A percentile compares a stretch with the other conserved stretches of the same genome.
Conservation (phyloP, 345 rosid genomes). For the Pseudoturritis turrita region DNA sequence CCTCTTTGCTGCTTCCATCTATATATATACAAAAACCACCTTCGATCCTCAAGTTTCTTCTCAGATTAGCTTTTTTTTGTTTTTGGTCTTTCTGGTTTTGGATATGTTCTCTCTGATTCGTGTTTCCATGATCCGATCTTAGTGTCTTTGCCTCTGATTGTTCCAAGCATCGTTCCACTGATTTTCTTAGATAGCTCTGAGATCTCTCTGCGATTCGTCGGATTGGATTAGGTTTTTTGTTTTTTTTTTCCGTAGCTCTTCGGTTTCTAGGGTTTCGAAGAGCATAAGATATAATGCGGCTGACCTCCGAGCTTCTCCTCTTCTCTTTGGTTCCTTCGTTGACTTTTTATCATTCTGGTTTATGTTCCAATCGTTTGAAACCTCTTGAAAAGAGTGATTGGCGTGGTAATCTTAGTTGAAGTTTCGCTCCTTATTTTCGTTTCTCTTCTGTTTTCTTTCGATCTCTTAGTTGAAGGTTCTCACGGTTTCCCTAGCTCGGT, state of each 20-base stretch:
- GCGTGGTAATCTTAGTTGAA: conserved; percentile 98
- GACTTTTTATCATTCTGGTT: conserved; percentile 50
- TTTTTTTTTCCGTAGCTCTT: background rate
- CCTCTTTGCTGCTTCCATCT: background rate
- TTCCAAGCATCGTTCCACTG: background rate
- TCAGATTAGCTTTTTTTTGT: background rate
- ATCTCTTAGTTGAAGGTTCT: background rate
- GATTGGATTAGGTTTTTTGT: conserved; percentile 16
- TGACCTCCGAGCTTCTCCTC: conserved; percentile 40
- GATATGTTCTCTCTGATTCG: background rate
- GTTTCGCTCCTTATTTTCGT: background rate
- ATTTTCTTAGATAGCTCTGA: background rate
- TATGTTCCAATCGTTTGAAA: conserved; percentile 79
- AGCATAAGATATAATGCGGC: conserved; percentile 71
- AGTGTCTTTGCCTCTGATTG: background rate
- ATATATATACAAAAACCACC: background rate
- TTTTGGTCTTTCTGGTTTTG: background rate
- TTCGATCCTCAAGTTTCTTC: background rate
- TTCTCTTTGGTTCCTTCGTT: conserved; percentile 47
- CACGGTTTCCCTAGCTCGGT: background rate
- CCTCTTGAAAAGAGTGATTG: conserved; percentile 83
- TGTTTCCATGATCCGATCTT: conserved; percentile 6
- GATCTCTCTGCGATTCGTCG: conserved; percentile 14
- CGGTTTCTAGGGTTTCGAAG: conserved; percentile 54
- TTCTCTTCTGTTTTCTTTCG: background rate